Evolutionary conservation across 768 basidiomycete species (phyloP), one percentile per base, ranked within the genome.

Genomic region (Peribolospora kevripleyi): DNA sequence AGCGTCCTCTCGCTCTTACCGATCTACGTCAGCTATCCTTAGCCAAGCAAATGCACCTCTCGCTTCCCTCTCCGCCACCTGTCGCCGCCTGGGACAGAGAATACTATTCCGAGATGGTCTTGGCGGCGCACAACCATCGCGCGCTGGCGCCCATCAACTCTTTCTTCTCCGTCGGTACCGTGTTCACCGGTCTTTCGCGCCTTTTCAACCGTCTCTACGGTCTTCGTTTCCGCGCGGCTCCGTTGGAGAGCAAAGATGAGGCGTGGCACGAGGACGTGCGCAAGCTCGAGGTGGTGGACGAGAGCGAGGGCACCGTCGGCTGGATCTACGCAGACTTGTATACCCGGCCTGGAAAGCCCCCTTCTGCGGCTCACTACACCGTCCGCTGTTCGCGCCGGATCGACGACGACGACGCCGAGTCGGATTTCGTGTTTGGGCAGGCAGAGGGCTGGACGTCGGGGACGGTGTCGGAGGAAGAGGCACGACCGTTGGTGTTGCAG

Each of bases 31-130:
- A 77, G 73, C 65, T 69, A 68, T 61, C 77, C 40, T 47, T 59
- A 75, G 55, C 68, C 60, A 97, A 97, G 70, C 80, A 84, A 65
- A 72, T 71, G 7, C 80, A 82, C 61, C 75, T 86, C 39, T 54
- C 61, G 37, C 53, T 51, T 14, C 48, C 36, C 39, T 56, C 54
- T 6, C 43, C 36, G 51, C 58, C 54, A 0, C 68, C 72, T 25
- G 76, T 97, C 52, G 76, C 91, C 59, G 80, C 87, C n/a, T 98
- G 93, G 93, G 93, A 97, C 68, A 75, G 88, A 60, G 90, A 95
- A 61, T 91, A 80, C 65, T 95, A 87, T 67, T 82, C 84, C 55
- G 65, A 67, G 42, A 59, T 59, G 37, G 60, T 64, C 36, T 47
- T 62, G 13, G 42, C 58, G 48, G 56, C 59, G 2, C 54, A 63